Percentiles rank a stretch among this genome's conserved stretches.
Evolutionary conservation across 176 grass and related monocot species (phyloP).

Genomic region (Otatea glauca): DNA sequence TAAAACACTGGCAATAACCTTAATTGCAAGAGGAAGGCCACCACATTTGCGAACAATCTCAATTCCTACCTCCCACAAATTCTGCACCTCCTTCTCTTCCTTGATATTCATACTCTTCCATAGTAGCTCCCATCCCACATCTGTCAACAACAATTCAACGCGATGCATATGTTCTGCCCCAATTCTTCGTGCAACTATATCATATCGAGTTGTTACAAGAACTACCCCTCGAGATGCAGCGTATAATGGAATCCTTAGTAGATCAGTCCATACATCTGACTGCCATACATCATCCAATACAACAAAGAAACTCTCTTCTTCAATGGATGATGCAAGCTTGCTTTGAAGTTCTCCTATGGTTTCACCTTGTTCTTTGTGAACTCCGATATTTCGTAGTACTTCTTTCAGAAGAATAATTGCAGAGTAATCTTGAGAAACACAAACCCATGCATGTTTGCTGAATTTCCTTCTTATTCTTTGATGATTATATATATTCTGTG

Average conservation of each 20-base stretch:
- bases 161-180: constrained; percentile 6
- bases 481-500: constrained; percentile 49
- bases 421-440: constrained; percentile 34
- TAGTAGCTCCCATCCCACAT: neutral
- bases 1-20: constrained; percentile 20
- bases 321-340: neutral
- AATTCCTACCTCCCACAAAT: neutral
- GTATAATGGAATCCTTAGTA: neutral
- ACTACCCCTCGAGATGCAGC: neutral
- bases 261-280: neutral
- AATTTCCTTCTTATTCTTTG: constrained; percentile 22
- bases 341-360: constrained; percentile 1
- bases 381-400: constrained; percentile 1
- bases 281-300: neutral
- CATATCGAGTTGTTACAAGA: constrained; percentile 43
- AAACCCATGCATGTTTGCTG: constrained; percentile 31
- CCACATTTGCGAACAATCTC: constrained; percentile 44
- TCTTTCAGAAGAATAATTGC: constrained; percentile 16
- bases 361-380: neutral
- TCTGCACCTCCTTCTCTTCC: neutral
- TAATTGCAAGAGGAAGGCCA: constrained; percentile 57
- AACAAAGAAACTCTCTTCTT: constrained; percentile 6
- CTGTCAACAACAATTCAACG: constrained; percentile 31
- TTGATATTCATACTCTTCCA: neutral
- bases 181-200: neutral